Evolutionary conservation across 2,329 filamentous ascomycete genomes (phyloP), one percentile per base, ranked within the genome.

Genomic region (Epicoccum nigrum): DNA sequence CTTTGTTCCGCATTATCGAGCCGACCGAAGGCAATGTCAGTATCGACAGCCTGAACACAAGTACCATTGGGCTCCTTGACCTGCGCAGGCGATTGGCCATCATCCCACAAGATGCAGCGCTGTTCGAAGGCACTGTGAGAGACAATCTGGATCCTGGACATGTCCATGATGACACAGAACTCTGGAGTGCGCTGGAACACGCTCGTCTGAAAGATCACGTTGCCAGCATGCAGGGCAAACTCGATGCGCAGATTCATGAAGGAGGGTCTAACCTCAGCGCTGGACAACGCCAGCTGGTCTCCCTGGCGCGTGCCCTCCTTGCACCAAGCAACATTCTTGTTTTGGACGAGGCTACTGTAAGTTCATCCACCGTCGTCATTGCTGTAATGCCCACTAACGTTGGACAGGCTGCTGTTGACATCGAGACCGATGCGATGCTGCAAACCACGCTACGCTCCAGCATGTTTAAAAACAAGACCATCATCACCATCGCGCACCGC

Each of bases 301-400:
- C 92, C 15, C 83, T 99, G 37, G 94, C 95, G 32, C 90, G 94
- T 41, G 95, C 95, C 21, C 84, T 99, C 73, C 83, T 99, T 39
- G 95, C 93, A 5, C 94, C 94, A 12, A 96, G 90, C 75, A 97
- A 97, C 75, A 97, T 99, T 66, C 83, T 99, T 54, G 92, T 99
- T 2, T 83, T 99, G 21, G 94, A 99, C 72, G 94, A 99, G 81
- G 94, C 95, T 51, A 99, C 94, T 23, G 92, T 92, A 70, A 69
- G 61, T 84, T 81, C n/a, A n/a, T 19, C 15, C 7, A 25, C 19
- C 15, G n/a, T 20, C 17, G 4, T 19, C 20, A 13, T 15, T 8
- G 7, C 6, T 19, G 17, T 30, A 15, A 4, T 23, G 20, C 3
- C 15, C 13, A 50, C 43, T 54, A 45, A 51, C 6, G 13, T 25